These are phyloP conservation scores for Cucurbitaria berberidis DNA, from an alignment of 2,329 filamentous ascomycete genomes.

Conservation along the genomic window DNA sequence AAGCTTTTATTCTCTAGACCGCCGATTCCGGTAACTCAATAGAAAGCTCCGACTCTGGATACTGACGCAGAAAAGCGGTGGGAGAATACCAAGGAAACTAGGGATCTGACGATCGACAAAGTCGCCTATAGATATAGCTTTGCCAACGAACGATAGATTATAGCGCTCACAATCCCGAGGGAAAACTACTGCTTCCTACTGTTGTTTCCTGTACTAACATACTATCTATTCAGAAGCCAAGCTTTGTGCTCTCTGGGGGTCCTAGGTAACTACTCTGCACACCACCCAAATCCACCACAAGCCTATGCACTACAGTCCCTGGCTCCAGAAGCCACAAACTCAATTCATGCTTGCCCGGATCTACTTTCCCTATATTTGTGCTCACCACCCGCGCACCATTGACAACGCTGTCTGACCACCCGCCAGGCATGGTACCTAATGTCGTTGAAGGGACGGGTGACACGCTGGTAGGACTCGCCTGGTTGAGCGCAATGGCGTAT, in stretches of 20 bases:
- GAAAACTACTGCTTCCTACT: too few species aligned
- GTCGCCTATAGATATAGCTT: too few species aligned
- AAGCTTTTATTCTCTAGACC: too few species aligned
- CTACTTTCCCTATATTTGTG: slow-evolving; percentile 32
- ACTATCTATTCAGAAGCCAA: neutral
- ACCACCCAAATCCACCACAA: slow-evolving; percentile 29
- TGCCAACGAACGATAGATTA: too few species aligned
- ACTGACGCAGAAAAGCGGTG: too few species aligned
- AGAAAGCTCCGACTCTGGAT: too few species aligned
- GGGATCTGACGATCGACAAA: too few species aligned
- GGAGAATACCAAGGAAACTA: too few species aligned
- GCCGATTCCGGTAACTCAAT: too few species aligned
- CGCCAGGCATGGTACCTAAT: slow-evolving; percentile 48
- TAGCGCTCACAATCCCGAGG: too few species aligned
- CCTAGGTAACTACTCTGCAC: slow-evolving; percentile 32
- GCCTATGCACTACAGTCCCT: slow-evolving; percentile 34
- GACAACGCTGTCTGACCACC: slow-evolving; percentile 56
- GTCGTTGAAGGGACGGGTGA: slow-evolving; percentile 38
- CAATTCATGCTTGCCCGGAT: slow-evolving; percentile 44
- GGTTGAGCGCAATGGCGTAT: slow-evolving; percentile 56
- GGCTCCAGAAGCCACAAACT: slow-evolving; percentile 18
- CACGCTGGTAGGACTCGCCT: slow-evolving; percentile 23
- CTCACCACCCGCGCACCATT: slow-evolving; percentile 55
- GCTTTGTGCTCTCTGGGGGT: slow-evolving; percentile 17
- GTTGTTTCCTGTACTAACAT: too few species aligned